Percentiles rank a stretch among this genome's conserved stretches.
Evolutionary conservation across 148 eudicot species (phyloP).

Genomic region (Vaccinium macrocarpon): DNA sequence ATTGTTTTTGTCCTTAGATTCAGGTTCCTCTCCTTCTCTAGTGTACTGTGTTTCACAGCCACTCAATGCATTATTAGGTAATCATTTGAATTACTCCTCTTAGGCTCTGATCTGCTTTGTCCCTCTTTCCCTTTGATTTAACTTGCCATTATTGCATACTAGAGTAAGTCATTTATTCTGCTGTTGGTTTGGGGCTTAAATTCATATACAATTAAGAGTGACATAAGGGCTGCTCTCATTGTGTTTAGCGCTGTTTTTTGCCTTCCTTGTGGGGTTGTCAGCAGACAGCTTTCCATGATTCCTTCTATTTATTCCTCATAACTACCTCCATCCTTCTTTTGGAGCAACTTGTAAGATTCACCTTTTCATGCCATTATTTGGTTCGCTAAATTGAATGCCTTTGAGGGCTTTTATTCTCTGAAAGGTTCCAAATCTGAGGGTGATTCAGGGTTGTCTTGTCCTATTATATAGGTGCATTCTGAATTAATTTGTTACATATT

Average conservation of each 20-base stretch:
- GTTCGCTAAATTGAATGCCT: not conserved
- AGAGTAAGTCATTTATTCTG: not conserved
- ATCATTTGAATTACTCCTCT: not conserved
- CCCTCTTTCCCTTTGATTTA: not conserved
- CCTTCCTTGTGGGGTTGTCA: not conserved
- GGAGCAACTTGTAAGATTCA: not conserved
- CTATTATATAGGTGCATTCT: not conserved
- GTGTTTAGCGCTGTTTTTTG: not conserved
- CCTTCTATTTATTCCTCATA: conserved; percentile 28
- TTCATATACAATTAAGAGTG: conserved; percentile 3
- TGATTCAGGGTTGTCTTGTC: not conserved
- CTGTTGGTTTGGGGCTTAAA: conserved; percentile 2
- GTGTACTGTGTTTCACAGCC: not conserved
- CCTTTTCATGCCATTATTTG: not conserved
- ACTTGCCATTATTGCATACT: not conserved
- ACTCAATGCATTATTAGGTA: not conserved
- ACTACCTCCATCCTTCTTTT: conserved; percentile 29
- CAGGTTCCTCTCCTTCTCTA: not conserved
- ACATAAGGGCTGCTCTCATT: not conserved
- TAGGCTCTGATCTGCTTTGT: not conserved
- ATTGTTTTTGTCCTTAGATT: not conserved
- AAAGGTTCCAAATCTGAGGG: conserved; percentile 5
- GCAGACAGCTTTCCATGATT: conserved; percentile 13
- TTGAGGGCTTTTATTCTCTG: conserved; percentile 2
- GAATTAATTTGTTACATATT: conserved; percentile 4